Evolutionary conservation across 768 basidiomycete species (phyloP).

Genomic region (Pleurotus ostreatus): DNA sequence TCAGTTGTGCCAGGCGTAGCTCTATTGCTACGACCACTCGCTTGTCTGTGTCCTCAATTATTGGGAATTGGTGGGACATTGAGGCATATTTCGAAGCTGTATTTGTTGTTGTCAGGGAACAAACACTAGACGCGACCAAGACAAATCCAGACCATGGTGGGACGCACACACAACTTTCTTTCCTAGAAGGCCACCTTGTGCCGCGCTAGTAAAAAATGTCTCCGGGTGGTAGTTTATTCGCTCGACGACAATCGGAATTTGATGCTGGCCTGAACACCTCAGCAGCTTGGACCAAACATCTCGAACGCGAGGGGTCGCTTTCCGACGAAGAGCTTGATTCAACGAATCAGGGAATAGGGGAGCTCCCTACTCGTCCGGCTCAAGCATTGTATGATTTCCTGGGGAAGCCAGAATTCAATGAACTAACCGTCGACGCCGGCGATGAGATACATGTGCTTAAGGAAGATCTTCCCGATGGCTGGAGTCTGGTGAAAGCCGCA

Average conservation of each 20-base stretch:
- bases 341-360: slow-evolving; percentile 27
- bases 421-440: slow-evolving; percentile 65
- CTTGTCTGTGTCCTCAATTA: slow-evolving; percentile 2
- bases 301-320: slow-evolving; percentile 41
- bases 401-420: slow-evolving; percentile 72
- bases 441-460: slow-evolving; percentile 68
- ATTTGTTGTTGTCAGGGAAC: neutral
- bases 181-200: slow-evolving; percentile 32
- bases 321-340: slow-evolving; percentile 49
- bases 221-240: slow-evolving; percentile 11
- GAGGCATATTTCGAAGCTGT: neutral
- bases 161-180: neutral
- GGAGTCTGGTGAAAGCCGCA: slow-evolving; percentile 66
- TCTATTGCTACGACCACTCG: neutral
- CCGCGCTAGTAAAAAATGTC: slow-evolving; percentile 21
- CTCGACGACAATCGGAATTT: slow-evolving; percentile 46
- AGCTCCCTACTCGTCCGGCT: slow-evolving; percentile 38
- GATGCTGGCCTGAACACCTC: slow-evolving; percentile 80
- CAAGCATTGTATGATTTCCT: slow-evolving; percentile 72
- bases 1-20: neutral
- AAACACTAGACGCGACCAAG: neutral
- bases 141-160: slow-evolving; percentile 2
- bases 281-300: slow-evolving; percentile 68
- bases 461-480: slow-evolving; percentile 72
- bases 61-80: slow-evolving; percentile 7